phyloP scores from a whole-genome alignment of 2,329 filamentous ascomycete species.

The Zymoseptoria ardabiliae region DNA sequence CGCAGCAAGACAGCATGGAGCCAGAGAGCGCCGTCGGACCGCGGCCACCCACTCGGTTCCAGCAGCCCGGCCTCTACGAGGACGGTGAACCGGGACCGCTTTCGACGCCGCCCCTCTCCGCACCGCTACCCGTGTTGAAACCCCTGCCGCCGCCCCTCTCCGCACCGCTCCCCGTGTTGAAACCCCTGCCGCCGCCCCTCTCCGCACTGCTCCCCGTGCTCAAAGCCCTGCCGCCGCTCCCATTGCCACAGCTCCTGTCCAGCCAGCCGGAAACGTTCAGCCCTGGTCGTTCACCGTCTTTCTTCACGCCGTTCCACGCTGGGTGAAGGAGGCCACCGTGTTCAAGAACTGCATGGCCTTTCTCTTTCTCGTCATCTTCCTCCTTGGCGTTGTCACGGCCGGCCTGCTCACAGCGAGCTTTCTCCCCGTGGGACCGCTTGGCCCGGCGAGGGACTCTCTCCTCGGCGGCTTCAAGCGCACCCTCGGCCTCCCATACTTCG shows the following conservation, averaged over 20 bases:
- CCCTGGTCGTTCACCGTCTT: slow-evolving; percentile 6
- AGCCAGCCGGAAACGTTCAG: neutral
- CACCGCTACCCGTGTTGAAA: too few species aligned
- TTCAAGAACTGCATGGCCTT: neutral
- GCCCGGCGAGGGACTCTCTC: neutral
- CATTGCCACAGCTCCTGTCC: slow-evolving; percentile 1
- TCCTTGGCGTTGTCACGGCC: neutral
- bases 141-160: neutral
- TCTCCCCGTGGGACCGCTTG: neutral
- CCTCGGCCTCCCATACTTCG: neutral
- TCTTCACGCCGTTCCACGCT: slow-evolving; percentile 7
- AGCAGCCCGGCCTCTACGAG: slow-evolving; percentile 4
- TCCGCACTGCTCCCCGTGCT: neutral
- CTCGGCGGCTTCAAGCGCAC: neutral
- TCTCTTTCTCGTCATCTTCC: neutral
- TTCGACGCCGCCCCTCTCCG: too few species aligned
- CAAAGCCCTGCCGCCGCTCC: neutral
- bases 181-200: neutral
- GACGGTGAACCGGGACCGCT: neutral
- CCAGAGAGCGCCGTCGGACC: neutral
- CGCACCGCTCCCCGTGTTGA: neutral
- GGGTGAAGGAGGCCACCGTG: neutral
- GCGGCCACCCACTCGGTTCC: slow-evolving; percentile 6
- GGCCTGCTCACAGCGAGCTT: neutral
- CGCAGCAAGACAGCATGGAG: neutral